phyloP scores from a whole-genome alignment of 202 grass and related monocot genomes.

The Panicum hallii region DNA sequence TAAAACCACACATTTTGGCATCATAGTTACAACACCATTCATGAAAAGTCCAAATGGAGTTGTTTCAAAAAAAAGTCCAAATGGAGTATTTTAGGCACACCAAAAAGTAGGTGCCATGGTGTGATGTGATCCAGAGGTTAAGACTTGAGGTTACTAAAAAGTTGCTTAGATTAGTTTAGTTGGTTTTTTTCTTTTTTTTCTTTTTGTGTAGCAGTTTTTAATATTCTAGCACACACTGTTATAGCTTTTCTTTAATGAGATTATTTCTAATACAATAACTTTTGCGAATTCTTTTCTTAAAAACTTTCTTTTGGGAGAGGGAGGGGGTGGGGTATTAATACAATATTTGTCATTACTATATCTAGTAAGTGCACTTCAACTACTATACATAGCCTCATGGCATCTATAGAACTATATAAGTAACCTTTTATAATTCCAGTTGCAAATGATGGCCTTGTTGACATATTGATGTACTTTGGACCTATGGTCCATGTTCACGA shows the following conservation, averaged over 20 bases:
- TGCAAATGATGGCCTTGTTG: slow-evolving; percentile 35
- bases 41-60: neutral
- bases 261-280: neutral
- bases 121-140: neutral
- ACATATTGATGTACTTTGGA: neutral
- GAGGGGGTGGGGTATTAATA: neutral
- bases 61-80: neutral
- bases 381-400: neutral
- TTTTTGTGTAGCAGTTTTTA: neutral
- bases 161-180: neutral
- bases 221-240: neutral
- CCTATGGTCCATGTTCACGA: slow-evolving; percentile 25
- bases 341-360: neutral
- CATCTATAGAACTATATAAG: neutral
- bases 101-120: neutral
- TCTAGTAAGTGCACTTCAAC: slow-evolving; percentile 27
- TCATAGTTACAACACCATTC: neutral
- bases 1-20: neutral
- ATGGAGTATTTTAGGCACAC: neutral
- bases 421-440: neutral
- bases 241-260: neutral
- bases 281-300: too few relatives aligned
- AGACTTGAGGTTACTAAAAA: neutral
- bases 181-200: neutral
- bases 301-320: neutral